Conservation (phyloP, 257 asterid genomes). For the Forsythia viridissima region DNA sequence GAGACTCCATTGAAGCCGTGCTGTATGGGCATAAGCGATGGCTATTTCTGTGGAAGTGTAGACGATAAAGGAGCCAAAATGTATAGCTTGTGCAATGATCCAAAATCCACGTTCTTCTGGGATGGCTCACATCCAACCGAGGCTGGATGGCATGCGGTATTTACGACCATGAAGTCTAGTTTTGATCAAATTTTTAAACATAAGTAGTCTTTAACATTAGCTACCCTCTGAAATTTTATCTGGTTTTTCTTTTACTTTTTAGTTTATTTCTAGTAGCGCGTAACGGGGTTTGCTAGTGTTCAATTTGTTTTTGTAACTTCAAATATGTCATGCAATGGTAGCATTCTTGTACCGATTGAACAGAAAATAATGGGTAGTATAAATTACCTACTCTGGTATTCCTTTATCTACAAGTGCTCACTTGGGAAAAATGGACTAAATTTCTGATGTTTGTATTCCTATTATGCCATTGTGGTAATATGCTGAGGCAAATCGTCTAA, state of each 20-base stretch:
- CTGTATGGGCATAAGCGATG: slow-evolving; percentile 56
- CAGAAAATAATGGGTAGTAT: not conserved
- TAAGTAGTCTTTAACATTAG: not conserved
- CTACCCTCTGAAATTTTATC: not conserved
- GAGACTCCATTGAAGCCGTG: slow-evolving; percentile 74
- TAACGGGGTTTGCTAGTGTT: not conserved
- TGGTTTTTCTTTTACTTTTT: not conserved
- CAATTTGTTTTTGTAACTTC: slow-evolving; percentile 4
- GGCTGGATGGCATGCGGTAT: slow-evolving; percentile 88
- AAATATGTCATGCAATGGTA: not conserved
- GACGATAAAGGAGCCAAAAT: slow-evolving; percentile 56
- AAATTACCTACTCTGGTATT: too few species aligned
- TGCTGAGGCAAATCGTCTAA: too few species aligned
- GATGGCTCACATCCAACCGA: slow-evolving; percentile 79
- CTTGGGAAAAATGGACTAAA: too few species aligned
- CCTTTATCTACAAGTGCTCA: too few species aligned
- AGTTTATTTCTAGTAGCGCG: not conserved
- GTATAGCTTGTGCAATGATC: slow-evolving; percentile 69
- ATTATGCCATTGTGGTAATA: too few species aligned
- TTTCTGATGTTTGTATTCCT: too few species aligned
- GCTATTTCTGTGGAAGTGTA: slow-evolving; percentile 51
- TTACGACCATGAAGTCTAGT: slow-evolving; percentile 31
- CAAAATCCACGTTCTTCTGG: slow-evolving; percentile 74
- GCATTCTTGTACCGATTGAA: not conserved
- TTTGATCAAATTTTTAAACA: slow-evolving; percentile 42